Conservation (phyloP, 2,329 filamentous ascomycete species). For the Talaromyces sp. region DNA sequence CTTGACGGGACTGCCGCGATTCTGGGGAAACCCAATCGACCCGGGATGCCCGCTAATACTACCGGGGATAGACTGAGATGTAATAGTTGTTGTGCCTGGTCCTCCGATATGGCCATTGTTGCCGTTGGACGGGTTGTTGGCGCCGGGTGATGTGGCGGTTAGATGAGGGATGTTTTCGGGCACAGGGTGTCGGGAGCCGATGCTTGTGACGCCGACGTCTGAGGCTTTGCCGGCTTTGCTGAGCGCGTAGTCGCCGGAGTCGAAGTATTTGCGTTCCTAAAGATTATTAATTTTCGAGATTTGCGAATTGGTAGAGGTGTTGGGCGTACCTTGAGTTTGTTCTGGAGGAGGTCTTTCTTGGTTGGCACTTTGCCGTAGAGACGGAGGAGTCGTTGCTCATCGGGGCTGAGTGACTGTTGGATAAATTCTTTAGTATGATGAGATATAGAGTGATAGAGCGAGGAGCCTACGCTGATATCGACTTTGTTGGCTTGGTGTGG, state of each 20-base stretch:
- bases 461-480: constrained; percentile 77
- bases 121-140: constrained; percentile 32
- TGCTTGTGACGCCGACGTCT: constrained; percentile 85
- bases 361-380: constrained; percentile 97
- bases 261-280: constrained; percentile 95
- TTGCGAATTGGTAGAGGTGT: not conserved
- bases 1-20: constrained; percentile 80
- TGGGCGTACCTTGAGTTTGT: constrained; percentile 77
- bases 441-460: not conserved
- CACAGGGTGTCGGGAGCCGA: constrained; percentile 90
- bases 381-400: constrained; percentile 94
- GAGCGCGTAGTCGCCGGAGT: constrained; percentile 93
- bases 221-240: constrained; percentile 96
- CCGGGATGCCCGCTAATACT: constrained; percentile 42
- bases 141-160: constrained; percentile 58
- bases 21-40: constrained; percentile 45
- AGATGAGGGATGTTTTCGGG: constrained; percentile 94
- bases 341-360: constrained; percentile 93
- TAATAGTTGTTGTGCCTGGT: constrained; percentile 9
- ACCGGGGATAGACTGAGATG: constrained; percentile 38
- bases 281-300: not conserved
- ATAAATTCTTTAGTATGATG: not conserved
- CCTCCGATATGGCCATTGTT: not conserved
- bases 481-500: constrained; percentile 98
- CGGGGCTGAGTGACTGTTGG: constrained; percentile 76